phyloP scores from a whole-genome alignment of 768 basidiomycete species.

The Leccinellum rugosiceps region DNA sequence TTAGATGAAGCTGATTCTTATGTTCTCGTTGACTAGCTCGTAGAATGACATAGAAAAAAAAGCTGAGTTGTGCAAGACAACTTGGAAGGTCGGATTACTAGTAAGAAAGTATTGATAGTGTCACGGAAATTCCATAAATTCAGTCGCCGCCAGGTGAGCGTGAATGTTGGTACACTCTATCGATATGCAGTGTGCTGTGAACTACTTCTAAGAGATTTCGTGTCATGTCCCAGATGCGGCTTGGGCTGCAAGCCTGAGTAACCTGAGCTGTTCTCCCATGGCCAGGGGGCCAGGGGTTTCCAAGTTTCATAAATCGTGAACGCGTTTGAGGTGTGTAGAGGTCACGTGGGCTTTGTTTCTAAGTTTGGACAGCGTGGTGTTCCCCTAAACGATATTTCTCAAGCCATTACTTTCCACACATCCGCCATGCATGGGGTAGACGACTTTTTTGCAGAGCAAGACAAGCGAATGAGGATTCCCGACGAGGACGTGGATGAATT shows the following conservation, averaged over 20 bases:
- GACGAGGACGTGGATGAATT: slow-evolving; percentile 53
- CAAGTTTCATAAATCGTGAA: not conserved
- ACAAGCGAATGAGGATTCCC: slow-evolving; percentile 49
- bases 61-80: not conserved
- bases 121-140: not conserved
- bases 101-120: too few species aligned
- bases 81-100: not conserved
- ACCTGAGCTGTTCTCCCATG: too few species aligned
- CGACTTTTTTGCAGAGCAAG: slow-evolving; percentile 53
- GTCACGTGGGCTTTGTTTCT: slow-evolving; percentile 13
- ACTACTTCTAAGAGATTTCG: not conserved
- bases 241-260: too few species aligned
- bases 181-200: too few species aligned
- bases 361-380: not conserved
- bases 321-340: not conserved
- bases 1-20: not conserved
- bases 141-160: not conserved
- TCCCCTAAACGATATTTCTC: slow-evolving; percentile 9
- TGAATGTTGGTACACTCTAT: not conserved
- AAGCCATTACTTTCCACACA: not conserved
- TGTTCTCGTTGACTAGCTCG: not conserved
- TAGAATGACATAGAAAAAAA: too few species aligned
- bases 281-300: not conserved
- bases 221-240: too few species aligned
- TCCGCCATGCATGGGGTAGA: slow-evolving; percentile 35